Evolutionary conservation across 805 yeast species (phyloP), one percentile per base, ranked within the genome.

Genomic region (Jamesozyma lodderae): DNA sequence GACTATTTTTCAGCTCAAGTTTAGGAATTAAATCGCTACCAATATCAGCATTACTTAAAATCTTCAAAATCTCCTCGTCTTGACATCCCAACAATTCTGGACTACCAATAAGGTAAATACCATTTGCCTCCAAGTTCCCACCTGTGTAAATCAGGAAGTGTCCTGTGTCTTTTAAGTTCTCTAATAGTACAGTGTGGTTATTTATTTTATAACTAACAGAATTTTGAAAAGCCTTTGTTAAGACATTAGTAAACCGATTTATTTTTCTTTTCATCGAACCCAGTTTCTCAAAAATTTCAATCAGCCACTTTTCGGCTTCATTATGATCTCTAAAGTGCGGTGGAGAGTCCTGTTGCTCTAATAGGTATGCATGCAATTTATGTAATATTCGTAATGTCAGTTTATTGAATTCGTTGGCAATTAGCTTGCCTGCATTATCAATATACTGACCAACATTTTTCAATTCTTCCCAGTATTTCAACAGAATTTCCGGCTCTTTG

Each of bases 401-500:
- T 4, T 64, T 69, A 33, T 49, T 80, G 41, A 88, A 80, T 49
- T 81, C 86, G 45, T 79, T 80, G 0, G 95, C 92, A 37, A 90
- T 77, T 13, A 81, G 78, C 5, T 76, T 72, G 29, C 92, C 85
- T 21, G 94, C 90, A 5, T 85, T 82, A 30, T 82, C 87, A 21
- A 92, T 72, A 48, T 72, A 79, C 43, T 72, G 74, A 11, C 96
- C 96, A 25, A 85, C 70, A 48, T 78, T 77, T 48, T 75, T 82
- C 46, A 92, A 66, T 48, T 80, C 78, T 22, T 72, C 69, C 88
- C 95, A 92, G 31, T 83, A 83, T 38, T 70, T 74, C 51, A 86
- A 94, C 35, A 92, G 65, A 53, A 82, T 87, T 48, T 90, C 98
- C 1, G 95, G 88, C 51, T 85, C 96, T 52, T 85, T 85, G 59